These are phyloP conservation scores for Apiospora kogelbergensis DNA, from an alignment of 2,329 filamentous ascomycete species.

Conservation along the genomic window DNA sequence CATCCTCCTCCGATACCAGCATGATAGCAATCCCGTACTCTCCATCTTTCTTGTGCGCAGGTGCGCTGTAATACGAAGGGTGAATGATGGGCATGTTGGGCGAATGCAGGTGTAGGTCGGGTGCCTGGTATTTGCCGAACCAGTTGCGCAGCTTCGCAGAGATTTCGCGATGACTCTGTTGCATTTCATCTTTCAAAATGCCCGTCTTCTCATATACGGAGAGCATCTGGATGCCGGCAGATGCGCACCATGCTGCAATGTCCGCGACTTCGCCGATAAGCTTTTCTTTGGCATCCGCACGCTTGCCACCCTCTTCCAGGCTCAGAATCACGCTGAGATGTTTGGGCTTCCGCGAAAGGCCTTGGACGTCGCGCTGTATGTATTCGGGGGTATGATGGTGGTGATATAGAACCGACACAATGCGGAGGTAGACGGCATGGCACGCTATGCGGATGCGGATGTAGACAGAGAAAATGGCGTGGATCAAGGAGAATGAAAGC, in stretches of 20 bases:
- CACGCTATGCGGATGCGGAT: slow-evolving; percentile 79
- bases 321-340: slow-evolving; percentile 87
- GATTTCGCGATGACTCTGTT: slow-evolving; percentile 79
- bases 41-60: slow-evolving; percentile 19
- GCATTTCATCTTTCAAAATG: slow-evolving; percentile 83
- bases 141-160: slow-evolving; percentile 80
- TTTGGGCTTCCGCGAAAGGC: slow-evolving; percentile 71
- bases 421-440: slow-evolving; percentile 73
- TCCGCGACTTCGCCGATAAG: slow-evolving; percentile 90
- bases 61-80: slow-evolving; percentile 23
- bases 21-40: slow-evolving; percentile 59
- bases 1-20: slow-evolving; percentile 84
- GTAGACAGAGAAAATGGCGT: slow-evolving; percentile 84
- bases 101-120: slow-evolving; percentile 61
- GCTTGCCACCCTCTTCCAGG: slow-evolving; percentile 66
- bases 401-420: slow-evolving; percentile 84
- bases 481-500: slow-evolving; percentile 68
- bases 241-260: slow-evolving; percentile 88
- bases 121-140: slow-evolving; percentile 71
- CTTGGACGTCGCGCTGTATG: slow-evolving; percentile 82
- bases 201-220: slow-evolving; percentile 93
- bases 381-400: slow-evolving; percentile 94
- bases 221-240: slow-evolving; percentile 81
- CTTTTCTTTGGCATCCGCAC: slow-evolving; percentile 74
- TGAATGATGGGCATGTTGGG: slow-evolving; percentile 30